Percentiles rank a stretch among this genome's conserved stretches.
Conservation (phyloP, 192 early-diverging fungal genomes). For the Rhizophagus clarus region DNA sequence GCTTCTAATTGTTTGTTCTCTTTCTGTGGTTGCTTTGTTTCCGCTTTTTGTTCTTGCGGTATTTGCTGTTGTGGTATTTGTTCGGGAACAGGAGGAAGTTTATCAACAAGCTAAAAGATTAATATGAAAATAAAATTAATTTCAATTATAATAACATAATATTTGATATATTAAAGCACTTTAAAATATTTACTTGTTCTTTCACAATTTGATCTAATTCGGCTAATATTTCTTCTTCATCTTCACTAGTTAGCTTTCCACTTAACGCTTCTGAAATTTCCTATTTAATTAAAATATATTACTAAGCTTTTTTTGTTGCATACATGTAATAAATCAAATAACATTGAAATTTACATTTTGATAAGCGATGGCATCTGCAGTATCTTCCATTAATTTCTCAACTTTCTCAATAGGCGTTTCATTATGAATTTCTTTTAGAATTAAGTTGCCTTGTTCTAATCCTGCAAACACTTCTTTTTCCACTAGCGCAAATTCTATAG, state of each 20-base stretch:
- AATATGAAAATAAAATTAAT: neutral
- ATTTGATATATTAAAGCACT: neutral
- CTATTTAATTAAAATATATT: conserved; percentile 34
- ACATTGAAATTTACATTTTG: conserved; percentile 68
- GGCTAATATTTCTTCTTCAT: conserved; percentile 81
- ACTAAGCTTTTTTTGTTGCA: neutral
- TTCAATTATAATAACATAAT: neutral
- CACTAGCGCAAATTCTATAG: conserved; percentile 92
- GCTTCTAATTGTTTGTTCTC: neutral
- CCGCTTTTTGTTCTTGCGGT: neutral
- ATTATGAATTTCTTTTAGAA: conserved; percentile 81
- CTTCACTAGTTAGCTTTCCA: conserved; percentile 73
- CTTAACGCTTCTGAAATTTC: conserved; percentile 83
- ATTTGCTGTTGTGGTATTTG: neutral
- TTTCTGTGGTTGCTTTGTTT: neutral
- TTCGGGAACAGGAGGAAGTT: neutral
- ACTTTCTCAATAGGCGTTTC: conserved; percentile 91
- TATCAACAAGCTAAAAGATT: neutral
- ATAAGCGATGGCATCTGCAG: conserved; percentile 93
- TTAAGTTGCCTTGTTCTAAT: conserved; percentile 81
- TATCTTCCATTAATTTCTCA: conserved; percentile 94
- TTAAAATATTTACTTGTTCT: neutral
- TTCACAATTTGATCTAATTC: conserved; percentile 67
- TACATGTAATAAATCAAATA: conserved; percentile 5
- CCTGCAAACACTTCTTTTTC: conserved; percentile 89